A percentile compares a stretch with the other conserved stretches of the same genome.
Evolutionary conservation across 179 eudicot species (phyloP).

Genomic region (Corrigiola litoralis): DNA sequence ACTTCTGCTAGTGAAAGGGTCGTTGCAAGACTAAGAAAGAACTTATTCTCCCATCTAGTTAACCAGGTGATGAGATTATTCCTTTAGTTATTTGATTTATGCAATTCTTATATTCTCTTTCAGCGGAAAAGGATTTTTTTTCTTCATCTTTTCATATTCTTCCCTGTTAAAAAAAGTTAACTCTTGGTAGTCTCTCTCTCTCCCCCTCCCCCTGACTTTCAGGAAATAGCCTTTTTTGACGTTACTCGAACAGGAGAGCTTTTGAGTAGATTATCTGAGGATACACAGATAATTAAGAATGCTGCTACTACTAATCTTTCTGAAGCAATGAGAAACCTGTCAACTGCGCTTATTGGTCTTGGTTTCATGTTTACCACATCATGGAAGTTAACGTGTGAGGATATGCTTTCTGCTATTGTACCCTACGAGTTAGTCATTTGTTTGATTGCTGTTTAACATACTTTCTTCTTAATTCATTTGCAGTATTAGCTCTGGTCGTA

Average conservation of each 20-base stretch:
- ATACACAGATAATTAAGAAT: conserved; percentile 86
- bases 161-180: neutral
- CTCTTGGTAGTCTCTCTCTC: neutral
- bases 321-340: conserved; percentile 69
- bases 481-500: conserved; percentile 77
- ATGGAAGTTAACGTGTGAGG: conserved; percentile 85
- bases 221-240: conserved; percentile 94
- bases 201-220: conserved; percentile 1
- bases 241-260: conserved; percentile 90
- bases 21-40: conserved; percentile 82
- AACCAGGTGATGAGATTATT: conserved; percentile 44
- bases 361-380: conserved; percentile 82
- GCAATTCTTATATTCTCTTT: neutral
- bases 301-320: conserved; percentile 97
- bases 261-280: conserved; percentile 83
- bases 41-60: conserved; percentile 65
- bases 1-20: conserved; percentile 87
- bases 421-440: neutral
- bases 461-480: neutral
- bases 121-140: neutral
- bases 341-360: conserved; percentile 73
- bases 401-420: neutral
- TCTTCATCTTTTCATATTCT: neutral
- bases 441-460: neutral
- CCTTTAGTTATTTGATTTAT: neutral